A percentile compares a stretch with the other conserved stretches of the same genome.
Conservation (phyloP, 2,329 filamentous ascomycete genomes). For the Talaromyces albobiverticillius region DNA sequence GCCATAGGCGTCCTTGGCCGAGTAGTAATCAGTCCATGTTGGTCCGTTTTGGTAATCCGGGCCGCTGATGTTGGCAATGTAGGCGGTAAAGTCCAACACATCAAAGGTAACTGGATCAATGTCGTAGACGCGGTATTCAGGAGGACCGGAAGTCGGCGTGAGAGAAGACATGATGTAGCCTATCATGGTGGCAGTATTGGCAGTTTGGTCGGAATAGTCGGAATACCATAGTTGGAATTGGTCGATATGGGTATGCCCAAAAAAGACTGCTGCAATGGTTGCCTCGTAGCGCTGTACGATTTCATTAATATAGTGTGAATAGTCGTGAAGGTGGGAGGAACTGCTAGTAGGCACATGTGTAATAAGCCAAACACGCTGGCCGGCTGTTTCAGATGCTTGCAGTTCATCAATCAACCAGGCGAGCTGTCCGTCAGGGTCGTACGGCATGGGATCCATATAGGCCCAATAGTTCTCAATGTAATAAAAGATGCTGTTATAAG, state of each 20-base stretch:
- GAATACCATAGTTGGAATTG: constrained; percentile 57
- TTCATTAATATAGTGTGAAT: constrained; percentile 53
- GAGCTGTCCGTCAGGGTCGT: constrained; percentile 53
- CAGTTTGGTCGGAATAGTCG: constrained; percentile 43
- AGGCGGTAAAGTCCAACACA: constrained; percentile 54
- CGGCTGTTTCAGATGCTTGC: constrained; percentile 50
- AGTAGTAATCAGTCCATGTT: constrained; percentile 56
- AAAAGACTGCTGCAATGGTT: constrained; percentile 57
- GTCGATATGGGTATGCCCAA: constrained; percentile 57
- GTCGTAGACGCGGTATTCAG: constrained; percentile 58
- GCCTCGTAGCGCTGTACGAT: constrained; percentile 55
- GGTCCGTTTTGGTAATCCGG: constrained; percentile 47
- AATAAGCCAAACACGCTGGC: constrained; percentile 56
- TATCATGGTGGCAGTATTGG: constrained; percentile 47
- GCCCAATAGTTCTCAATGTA: constrained; percentile 59
- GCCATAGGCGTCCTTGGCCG: constrained; percentile 55
- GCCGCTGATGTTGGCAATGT: constrained; percentile 52
- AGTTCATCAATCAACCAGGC: constrained; percentile 51
- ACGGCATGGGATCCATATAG: constrained; percentile 50
- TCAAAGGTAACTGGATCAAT: constrained; percentile 58
- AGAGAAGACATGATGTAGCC: constrained; percentile 56
- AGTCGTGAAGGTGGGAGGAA: constrained; percentile 52
- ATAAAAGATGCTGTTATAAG: constrained; percentile 59
- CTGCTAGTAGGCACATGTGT: constrained; percentile 57
- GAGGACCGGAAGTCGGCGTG: constrained; percentile 55